These are phyloP conservation scores for Moesziomyces sp. DNA, from an alignment of 1,284 basidiomycete species.

Conservation along the genomic window DNA sequence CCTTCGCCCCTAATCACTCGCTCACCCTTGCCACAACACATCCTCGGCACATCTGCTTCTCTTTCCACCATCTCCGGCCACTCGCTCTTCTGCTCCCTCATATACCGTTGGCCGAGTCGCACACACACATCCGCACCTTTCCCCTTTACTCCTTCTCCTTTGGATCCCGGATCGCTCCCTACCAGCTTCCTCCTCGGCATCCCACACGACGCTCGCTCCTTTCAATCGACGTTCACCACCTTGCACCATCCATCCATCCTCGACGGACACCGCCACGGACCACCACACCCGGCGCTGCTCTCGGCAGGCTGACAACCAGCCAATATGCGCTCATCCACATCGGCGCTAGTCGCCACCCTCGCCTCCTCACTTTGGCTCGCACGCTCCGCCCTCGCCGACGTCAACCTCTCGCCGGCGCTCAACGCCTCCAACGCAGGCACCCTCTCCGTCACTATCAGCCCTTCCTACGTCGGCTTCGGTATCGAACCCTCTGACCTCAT, in stretches of 20 bases:
- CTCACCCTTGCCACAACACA: neutral
- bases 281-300: neutral
- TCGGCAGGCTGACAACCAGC: neutral
- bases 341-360: constrained; percentile 35
- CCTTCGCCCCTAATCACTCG: neutral
- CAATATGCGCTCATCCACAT: constrained; percentile 24
- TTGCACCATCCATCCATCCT: neutral
- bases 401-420: constrained; percentile 30
- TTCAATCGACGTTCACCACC: neutral
- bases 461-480: constrained; percentile 55
- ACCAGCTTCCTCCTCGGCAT: too few species aligned
- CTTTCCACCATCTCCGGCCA: neutral
- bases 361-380: constrained; percentile 27
- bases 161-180: too few species aligned
- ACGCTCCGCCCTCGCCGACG: constrained; percentile 8
- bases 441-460: constrained; percentile 47
- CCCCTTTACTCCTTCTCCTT: too few species aligned
- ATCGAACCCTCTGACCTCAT: constrained; percentile 57
- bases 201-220: too few species aligned
- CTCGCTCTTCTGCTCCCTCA: neutral
- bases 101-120: neutral
- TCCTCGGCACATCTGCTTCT: neutral
- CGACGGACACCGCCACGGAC: neutral
- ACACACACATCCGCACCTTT: too few species aligned
- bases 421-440: constrained; percentile 22